Conservation (phyloP, 2,329 filamentous ascomycete species). For the Aspergillus brunneoviolaceus region DNA sequence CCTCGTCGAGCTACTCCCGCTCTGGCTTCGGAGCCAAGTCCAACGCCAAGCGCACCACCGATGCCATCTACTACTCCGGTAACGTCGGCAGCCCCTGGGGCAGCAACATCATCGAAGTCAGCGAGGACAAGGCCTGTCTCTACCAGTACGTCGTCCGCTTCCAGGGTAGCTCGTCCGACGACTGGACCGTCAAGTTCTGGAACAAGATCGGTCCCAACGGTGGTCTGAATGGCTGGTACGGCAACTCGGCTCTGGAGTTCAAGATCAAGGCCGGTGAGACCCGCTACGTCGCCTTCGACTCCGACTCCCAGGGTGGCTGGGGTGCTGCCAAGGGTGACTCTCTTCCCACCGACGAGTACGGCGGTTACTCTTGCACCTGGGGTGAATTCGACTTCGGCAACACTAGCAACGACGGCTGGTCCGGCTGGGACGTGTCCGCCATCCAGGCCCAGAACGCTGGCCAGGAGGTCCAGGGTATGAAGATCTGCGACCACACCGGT, state of each 20-base stretch:
- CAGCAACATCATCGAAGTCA: slow-evolving; percentile 42
- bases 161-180: slow-evolving; percentile 31
- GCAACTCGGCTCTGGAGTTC: slow-evolving; percentile 35
- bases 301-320: slow-evolving; percentile 39
- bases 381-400: slow-evolving; percentile 42
- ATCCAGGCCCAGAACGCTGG: slow-evolving; percentile 35
- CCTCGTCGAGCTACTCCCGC: slow-evolving; percentile 23
- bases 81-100: slow-evolving; percentile 42
- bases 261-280: slow-evolving; percentile 29
- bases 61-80: slow-evolving; percentile 31
- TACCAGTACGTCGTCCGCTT: slow-evolving; percentile 41
- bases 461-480: slow-evolving; percentile 37
- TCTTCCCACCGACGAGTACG: slow-evolving; percentile 29
- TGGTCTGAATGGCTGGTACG: slow-evolving; percentile 35
- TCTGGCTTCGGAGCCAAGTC: slow-evolving; percentile 34
- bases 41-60: slow-evolving; percentile 15
- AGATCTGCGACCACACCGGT: slow-evolving; percentile 32
- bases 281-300: slow-evolving; percentile 41
- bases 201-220: slow-evolving; percentile 39
- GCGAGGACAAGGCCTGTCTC: slow-evolving; percentile 29
- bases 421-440: slow-evolving; percentile 43
- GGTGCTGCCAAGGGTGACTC: slow-evolving; percentile 29
- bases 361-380: slow-evolving; percentile 41
- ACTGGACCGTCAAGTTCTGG: slow-evolving; percentile 42
- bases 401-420: slow-evolving; percentile 32